Evolutionary conservation across 805 yeast species (phyloP), one percentile per base, ranked within the genome.

Genomic region (Saturnispora hagleri): DNA sequence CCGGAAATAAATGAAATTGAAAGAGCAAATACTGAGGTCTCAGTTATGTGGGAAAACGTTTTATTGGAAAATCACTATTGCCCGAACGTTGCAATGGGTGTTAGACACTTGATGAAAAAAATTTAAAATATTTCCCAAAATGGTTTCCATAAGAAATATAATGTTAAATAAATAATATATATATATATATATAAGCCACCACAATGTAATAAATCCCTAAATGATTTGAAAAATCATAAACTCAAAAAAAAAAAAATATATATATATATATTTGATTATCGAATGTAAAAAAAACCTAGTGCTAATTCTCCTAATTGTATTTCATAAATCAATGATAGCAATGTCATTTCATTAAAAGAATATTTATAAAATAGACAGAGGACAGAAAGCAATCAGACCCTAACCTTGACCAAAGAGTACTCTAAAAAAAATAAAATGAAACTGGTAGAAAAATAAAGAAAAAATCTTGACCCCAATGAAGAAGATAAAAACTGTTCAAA

Each of bases 1-100:
- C 73, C 83, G 58, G 89, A 81, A 47, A 76, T 76, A 12, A 78
- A 77, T 50, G 82, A 79, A 45, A 80, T 87, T 10, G 87, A 84
- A 57, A 80, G 91, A 63, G 73, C 86, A 58, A 90, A 93, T 62
- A 78, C 95, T 2, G 91, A 84, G 43, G 93, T 91, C 17, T 95
- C 97, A 1, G 84, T 89, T 0, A 69, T 91, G 35, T 93, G 96
- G 96, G 99, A 93, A 62, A 80, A 82, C 49, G 82, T 82, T 5
- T 67, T 91, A 41, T 70, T 93, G 52, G 84, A 83, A 52, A 79
- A 81, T 55, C 98, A 93, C 67, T 93, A 87, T 63, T 79, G 89
- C 55, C 95, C 96, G 2, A 69, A 77, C 52, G 87, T 90, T n/a
- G 75, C 82, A 22, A 84, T 82, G 59, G 90, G 89, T 15, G 78